Conservation (phyloP, 352 stramenopile species). For the Globisporangium nagaii region DNA sequence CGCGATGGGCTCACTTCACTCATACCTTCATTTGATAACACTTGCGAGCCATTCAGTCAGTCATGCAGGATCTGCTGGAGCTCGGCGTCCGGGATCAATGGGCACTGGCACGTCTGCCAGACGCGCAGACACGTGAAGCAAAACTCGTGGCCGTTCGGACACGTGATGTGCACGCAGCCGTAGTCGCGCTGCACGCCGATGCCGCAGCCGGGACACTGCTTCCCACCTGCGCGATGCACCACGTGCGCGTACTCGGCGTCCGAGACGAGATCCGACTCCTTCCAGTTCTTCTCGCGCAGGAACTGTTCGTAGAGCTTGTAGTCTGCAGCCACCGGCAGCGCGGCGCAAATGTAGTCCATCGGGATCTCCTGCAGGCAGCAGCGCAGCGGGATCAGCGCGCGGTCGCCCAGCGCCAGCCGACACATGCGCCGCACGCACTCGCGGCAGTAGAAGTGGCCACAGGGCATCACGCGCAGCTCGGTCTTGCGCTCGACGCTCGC, state of each 20-base stretch:
- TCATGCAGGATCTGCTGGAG: constrained; percentile 47
- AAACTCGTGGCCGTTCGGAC: constrained; percentile 67
- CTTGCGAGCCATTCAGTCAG: constrained; percentile 10
- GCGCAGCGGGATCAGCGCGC: constrained; percentile 50
- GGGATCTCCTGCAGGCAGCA: constrained; percentile 71
- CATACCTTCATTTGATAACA: not conserved
- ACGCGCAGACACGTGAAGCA: constrained; percentile 58
- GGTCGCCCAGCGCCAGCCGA: constrained; percentile 47
- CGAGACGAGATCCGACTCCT: constrained; percentile 45
- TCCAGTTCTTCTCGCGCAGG: constrained; percentile 50
- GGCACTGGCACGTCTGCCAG: constrained; percentile 55
- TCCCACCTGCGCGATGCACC: constrained; percentile 38
- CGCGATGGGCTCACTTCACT: not conserved
- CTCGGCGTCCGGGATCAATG: constrained; percentile 53
- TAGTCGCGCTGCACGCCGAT: constrained; percentile 66
- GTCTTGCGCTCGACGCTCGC: constrained; percentile 10
- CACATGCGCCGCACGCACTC: constrained; percentile 57
- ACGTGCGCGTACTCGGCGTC: constrained; percentile 54
- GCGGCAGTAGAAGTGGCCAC: constrained; percentile 57
- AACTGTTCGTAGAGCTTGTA: constrained; percentile 43
- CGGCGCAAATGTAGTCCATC: constrained; percentile 49
- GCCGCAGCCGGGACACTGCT: constrained; percentile 72
- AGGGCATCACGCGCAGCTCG: constrained; percentile 32
- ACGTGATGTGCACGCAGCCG: constrained; percentile 78
- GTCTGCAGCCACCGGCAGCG: constrained; percentile 19